phyloP scores from a whole-genome alignment of 306 rosid species.

The Vachellia collinsii region DNA sequence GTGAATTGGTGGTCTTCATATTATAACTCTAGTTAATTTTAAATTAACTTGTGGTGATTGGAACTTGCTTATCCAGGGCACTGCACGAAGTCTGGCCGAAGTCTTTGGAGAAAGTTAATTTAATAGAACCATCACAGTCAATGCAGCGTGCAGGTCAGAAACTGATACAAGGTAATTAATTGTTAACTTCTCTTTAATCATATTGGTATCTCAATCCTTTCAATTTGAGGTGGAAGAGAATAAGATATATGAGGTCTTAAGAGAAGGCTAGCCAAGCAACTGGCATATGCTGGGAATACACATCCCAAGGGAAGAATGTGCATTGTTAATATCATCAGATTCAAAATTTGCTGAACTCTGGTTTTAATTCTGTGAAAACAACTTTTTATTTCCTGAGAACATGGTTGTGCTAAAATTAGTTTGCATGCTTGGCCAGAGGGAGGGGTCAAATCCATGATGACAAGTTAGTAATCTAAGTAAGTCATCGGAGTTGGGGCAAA shows the following conservation, averaged over 20 bases:
- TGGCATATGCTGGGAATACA: slow-evolving; percentile 11
- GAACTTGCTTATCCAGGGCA: slow-evolving; percentile 68
- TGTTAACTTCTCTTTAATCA: neutral
- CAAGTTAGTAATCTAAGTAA: neutral
- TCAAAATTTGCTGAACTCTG: neutral
- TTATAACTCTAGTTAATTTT: slow-evolving; percentile 11
- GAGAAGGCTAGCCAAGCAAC: slow-evolving; percentile 27
- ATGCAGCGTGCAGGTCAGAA: slow-evolving; percentile 92
- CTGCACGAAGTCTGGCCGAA: slow-evolving; percentile 89
- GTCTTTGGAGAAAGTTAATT: slow-evolving; percentile 71
- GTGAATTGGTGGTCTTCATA: slow-evolving; percentile 29
- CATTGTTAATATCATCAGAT: neutral
- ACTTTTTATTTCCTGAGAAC: neutral
- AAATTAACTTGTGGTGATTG: slow-evolving; percentile 25
- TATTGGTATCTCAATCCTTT: slow-evolving; percentile 18
- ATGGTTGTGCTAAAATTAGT: neutral
- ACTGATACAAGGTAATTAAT: slow-evolving; percentile 72
- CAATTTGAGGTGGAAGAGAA: slow-evolving; percentile 26
- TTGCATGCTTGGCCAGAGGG: slow-evolving; percentile 16
- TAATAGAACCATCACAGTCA: slow-evolving; percentile 92
- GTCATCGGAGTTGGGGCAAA: neutral
- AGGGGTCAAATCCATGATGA: neutral
- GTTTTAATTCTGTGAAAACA: neutral
- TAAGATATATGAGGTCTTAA: slow-evolving; percentile 13
- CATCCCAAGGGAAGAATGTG: slow-evolving; percentile 8